Percentiles rank a stretch among this genome's conserved stretches.
Evolutionary conservation across 352 stramenopile species (phyloP).

Genomic region (Globisporangium paddicum): DNA sequence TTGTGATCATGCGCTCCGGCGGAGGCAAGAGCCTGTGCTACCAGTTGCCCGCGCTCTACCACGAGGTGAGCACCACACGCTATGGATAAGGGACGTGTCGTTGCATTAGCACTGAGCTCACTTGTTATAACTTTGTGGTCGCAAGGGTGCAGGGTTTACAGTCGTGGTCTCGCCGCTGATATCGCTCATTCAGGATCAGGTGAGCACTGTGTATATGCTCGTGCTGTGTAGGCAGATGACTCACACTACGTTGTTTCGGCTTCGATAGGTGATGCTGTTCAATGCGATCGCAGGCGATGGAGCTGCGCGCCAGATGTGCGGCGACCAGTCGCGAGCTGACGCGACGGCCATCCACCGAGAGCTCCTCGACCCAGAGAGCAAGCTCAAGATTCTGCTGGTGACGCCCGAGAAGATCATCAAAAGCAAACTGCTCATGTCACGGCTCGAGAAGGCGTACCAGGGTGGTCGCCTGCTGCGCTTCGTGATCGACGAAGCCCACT

Average conservation of each 20-base stretch:
- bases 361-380: slow-evolving; percentile 60
- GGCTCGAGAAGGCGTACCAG: slow-evolving; percentile 89
- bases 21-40: slow-evolving; percentile 89
- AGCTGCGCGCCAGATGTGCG: slow-evolving; percentile 41
- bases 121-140: too few species aligned
- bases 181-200: slow-evolving; percentile 92
- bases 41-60: slow-evolving; percentile 76
- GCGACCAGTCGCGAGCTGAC: slow-evolving; percentile 50
- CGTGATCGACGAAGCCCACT: slow-evolving; percentile 92
- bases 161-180: slow-evolving; percentile 92
- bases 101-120: not conserved
- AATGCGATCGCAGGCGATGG: slow-evolving; percentile 59
- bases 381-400: slow-evolving; percentile 85
- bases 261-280: slow-evolving; percentile 53
- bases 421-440: slow-evolving; percentile 83
- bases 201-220: slow-evolving; percentile 10
- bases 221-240: not conserved
- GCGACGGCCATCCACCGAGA: slow-evolving; percentile 68
- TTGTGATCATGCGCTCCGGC: slow-evolving; percentile 92
- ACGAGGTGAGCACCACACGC: slow-evolving; percentile 33
- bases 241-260: not conserved
- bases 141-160: slow-evolving; percentile 61
- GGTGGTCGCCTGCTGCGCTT: slow-evolving; percentile 81
- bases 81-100: not conserved
- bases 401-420: slow-evolving; percentile 93